Conservation (phyloP, 73 alveolate species). For the Paramecium biaurelia region DNA sequence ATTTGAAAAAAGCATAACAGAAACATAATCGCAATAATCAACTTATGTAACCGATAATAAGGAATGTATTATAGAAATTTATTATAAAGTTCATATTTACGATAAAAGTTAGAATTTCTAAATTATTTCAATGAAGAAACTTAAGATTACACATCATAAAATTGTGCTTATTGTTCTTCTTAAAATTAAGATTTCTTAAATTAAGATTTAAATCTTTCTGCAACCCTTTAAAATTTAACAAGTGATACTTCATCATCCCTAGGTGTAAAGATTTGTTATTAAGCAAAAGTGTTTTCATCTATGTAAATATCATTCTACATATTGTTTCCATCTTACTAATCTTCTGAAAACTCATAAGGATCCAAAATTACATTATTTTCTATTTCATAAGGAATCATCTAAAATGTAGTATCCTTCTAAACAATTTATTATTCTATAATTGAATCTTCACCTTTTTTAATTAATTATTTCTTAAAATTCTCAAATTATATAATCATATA, state of each 20-base stretch:
- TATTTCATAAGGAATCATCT: background rate
- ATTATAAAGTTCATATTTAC: constrained; percentile 18
- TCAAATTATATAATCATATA: background rate
- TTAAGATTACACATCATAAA: background rate
- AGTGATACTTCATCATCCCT: background rate
- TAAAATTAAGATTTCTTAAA: background rate
- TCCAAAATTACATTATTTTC: background rate
- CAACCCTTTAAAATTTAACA: background rate
- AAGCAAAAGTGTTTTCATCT: background rate
- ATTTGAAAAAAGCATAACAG: background rate
- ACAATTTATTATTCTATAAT: background rate
- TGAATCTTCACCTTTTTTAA: background rate
- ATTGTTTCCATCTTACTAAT: background rate
- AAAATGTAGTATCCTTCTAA: background rate
- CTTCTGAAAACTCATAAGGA: background rate
- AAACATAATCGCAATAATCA: background rate
- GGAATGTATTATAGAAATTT: background rate
- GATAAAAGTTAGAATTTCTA: background rate
- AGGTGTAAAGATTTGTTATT: background rate
- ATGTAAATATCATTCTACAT: background rate
- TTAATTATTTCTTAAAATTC: background rate
- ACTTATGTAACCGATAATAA: background rate
- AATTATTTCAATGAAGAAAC: constrained; percentile 19
- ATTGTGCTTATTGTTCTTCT: background rate
- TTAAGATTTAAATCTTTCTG: background rate